phyloP scores from a whole-genome alignment of 768 basidiomycete species.

The Collybia mongolica region DNA sequence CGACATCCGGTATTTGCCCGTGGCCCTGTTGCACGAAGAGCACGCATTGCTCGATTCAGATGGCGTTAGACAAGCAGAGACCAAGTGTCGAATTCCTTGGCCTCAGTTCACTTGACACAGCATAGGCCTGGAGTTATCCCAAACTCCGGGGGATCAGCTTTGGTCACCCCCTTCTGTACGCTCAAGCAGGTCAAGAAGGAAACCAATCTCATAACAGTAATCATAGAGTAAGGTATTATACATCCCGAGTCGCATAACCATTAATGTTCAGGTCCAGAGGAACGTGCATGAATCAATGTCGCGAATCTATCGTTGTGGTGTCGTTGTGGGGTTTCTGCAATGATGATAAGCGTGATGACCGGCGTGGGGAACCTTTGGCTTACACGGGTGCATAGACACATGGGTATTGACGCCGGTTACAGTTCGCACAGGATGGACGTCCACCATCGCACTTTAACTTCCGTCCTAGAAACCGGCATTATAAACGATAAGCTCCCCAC shows the following conservation, averaged over 20 bases:
- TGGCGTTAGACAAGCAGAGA: neutral
- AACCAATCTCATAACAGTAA: neutral
- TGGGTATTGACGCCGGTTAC: slow-evolving; percentile 54
- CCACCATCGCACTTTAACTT: slow-evolving; percentile 74
- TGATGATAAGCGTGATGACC: slow-evolving; percentile 12
- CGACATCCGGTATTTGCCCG: slow-evolving; percentile 4
- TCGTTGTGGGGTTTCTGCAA: slow-evolving; percentile 17
- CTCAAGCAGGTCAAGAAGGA: neutral
- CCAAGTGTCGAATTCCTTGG: neutral
- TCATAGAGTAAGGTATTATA: slow-evolving; percentile 5
- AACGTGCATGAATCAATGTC: too few relatives aligned
- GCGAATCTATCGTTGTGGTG: slow-evolving; percentile 14
- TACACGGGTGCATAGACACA: slow-evolving; percentile 70
- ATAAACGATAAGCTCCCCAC: neutral
- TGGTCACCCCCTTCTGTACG: neutral
- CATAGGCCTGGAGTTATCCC: too few relatives aligned
- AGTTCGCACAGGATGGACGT: slow-evolving; percentile 65
- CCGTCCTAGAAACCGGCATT: slow-evolving; percentile 42
- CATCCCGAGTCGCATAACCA: neutral
- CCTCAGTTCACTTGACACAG: neutral
- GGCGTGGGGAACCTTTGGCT: slow-evolving; percentile 22
- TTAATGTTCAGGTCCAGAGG: too few relatives aligned
- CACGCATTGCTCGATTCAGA: neutral
- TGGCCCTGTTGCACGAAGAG: slow-evolving; percentile 5
- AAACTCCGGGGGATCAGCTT: neutral